Conservation (phyloP, 352 stramenopile species). For the Globisporangium paroecandrum region DNA sequence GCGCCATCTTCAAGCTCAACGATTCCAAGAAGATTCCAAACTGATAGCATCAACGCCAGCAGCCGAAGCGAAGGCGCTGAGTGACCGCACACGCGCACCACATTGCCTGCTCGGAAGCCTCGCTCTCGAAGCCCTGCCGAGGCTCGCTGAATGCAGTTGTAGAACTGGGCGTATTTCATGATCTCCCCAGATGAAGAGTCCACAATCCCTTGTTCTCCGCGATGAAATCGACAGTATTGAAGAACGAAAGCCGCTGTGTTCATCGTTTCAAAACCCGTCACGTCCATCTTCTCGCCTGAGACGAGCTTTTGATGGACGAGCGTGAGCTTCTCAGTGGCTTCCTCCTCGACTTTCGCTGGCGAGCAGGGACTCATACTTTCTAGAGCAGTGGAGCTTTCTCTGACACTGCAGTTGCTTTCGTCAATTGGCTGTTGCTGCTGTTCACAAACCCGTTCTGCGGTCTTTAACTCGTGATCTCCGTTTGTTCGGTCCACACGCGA, state of each 20-base stretch:
- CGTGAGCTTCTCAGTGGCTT: neutral
- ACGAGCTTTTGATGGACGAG: conserved; percentile 1
- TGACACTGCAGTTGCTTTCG: neutral
- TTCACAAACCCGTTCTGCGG: neutral
- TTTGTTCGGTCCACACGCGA: neutral
- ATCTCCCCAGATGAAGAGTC: conserved; percentile 4
- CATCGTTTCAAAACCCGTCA: conserved; percentile 8
- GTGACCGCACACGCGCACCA: conserved; percentile 2
- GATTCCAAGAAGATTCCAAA: conserved; percentile 16
- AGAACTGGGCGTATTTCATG: conserved; percentile 3
- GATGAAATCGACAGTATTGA: conserved; percentile 15
- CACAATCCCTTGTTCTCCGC: conserved; percentile 3
- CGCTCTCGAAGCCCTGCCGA: neutral
- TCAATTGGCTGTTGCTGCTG: neutral
- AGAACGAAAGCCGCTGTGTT: conserved; percentile 14
- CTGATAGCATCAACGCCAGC: conserved; percentile 14
- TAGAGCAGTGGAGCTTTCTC: neutral
- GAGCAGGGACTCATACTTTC: neutral
- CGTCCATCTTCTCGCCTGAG: conserved; percentile 6
- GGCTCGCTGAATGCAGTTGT: conserved; percentile 3
- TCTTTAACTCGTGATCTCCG: neutral
- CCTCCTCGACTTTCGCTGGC: neutral
- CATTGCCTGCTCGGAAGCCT: conserved; percentile 1
- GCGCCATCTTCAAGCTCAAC: conserved; percentile 2
- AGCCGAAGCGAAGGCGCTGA: neutral